Evolutionary conservation across 148 eudicot genomes (phyloP).

Genomic region (Heliamphora exappendiculata): DNA sequence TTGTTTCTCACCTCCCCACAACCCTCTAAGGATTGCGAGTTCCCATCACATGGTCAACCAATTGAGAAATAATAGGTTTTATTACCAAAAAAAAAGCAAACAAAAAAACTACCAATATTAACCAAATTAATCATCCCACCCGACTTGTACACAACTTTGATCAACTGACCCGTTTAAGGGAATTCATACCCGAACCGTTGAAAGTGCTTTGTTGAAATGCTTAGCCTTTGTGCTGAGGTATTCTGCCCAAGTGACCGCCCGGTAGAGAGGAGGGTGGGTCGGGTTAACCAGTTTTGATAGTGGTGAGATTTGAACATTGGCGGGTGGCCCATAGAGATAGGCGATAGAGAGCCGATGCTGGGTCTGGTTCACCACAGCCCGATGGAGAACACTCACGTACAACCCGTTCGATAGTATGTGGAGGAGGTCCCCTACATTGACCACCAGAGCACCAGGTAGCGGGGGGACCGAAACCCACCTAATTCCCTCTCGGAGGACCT

Average conservation of each 20-base stretch:
- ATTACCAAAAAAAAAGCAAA: no score
- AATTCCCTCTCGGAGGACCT: slow-evolving; percentile 32
- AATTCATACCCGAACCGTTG: slow-evolving; percentile 17
- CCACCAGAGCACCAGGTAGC: slow-evolving; percentile 38
- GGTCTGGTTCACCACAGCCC: slow-evolving; percentile 37
- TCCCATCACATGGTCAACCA: no score
- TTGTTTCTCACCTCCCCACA: no score
- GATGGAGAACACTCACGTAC: slow-evolving; percentile 38
- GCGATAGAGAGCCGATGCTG: slow-evolving; percentile 48
- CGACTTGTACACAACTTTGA: no score
- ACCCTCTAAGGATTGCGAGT: no score
- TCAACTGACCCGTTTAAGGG: no score
- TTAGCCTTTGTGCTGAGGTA: slow-evolving; percentile 41
- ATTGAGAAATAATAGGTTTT: no score
- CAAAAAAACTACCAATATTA: no score
- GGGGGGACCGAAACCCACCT: slow-evolving; percentile 54
- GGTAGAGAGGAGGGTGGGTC: no score
- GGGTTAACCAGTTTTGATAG: no score
- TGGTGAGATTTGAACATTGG: no score
- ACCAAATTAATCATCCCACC: no score
- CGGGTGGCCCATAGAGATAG: slow-evolving; percentile 53
- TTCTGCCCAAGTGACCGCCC: slow-evolving; percentile 37
- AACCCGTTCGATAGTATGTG: slow-evolving; percentile 57
- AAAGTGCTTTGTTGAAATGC: slow-evolving; percentile 31
- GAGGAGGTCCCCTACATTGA: slow-evolving; percentile 60